These are phyloP conservation scores for Epichloe typhina DNA, from an alignment of 2,329 filamentous ascomycete genomes.

Conservation along the genomic window DNA sequence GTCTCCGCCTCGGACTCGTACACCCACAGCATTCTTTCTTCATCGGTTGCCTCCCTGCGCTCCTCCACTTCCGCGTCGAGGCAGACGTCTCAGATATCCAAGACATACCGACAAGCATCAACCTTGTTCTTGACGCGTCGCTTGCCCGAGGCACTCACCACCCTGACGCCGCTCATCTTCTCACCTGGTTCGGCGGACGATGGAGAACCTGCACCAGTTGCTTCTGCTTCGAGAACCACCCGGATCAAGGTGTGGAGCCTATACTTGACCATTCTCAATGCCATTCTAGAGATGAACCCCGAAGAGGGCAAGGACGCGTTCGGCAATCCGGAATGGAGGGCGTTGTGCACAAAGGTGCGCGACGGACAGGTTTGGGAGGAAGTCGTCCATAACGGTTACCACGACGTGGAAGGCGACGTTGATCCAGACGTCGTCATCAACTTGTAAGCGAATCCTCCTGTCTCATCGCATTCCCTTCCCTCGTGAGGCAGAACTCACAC, in stretches of 20 bases:
- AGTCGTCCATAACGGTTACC: conserved; percentile 75
- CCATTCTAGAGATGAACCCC: conserved; percentile 74
- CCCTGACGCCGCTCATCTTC: conserved; percentile 69
- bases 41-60: conserved; percentile 58
- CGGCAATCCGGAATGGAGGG: conserved; percentile 73
- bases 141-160: conserved; percentile 76
- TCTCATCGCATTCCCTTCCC: neutral
- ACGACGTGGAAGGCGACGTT: conserved; percentile 76
- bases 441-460: conserved; percentile 40
- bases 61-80: conserved; percentile 48
- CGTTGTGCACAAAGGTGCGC: conserved; percentile 68
- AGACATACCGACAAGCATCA: conserved; percentile 86
- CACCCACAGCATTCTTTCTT: conserved; percentile 41
- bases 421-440: conserved; percentile 92
- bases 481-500: neutral
- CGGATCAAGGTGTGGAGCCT: conserved; percentile 95
- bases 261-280: conserved; percentile 86
- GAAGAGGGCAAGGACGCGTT: conserved; percentile 86
- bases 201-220: conserved; percentile 57
- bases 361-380: conserved; percentile 93
- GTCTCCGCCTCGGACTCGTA: conserved; percentile 26
- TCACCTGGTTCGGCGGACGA: conserved; percentile 36
- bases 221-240: conserved; percentile 65
- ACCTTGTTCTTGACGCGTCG: conserved; percentile 91
- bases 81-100: conserved; percentile 64